phyloP scores from a whole-genome alignment of 2,329 filamentous ascomycete species.

The Aspergillus transmontanensis region DNA sequence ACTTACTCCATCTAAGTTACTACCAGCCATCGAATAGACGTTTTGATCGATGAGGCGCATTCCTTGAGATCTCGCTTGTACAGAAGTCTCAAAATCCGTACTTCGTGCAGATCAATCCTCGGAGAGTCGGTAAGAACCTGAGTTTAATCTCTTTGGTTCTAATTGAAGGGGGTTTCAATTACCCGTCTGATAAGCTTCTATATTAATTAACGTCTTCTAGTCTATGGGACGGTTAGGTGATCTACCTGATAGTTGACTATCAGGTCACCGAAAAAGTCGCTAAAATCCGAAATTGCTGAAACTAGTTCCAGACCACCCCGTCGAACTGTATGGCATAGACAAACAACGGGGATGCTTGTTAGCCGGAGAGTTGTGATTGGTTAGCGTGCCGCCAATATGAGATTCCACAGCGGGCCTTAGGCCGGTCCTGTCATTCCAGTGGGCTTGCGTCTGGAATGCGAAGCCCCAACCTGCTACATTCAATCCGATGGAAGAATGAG shows the following conservation, averaged over 20 bases:
- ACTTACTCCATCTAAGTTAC: too few species aligned
- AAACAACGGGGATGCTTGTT: not conserved
- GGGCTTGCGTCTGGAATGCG: not conserved
- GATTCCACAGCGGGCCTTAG: not conserved
- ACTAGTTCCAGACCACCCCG: not conserved
- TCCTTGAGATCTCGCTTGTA: too few species aligned
- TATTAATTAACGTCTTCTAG: not conserved
- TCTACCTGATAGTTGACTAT: not conserved
- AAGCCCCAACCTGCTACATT: not conserved
- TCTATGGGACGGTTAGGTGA: not conserved
- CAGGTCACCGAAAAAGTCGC: not conserved
- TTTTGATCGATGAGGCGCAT: too few species aligned
- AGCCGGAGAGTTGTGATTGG: not conserved
- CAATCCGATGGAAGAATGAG: not conserved
- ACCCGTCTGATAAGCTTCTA: not conserved
- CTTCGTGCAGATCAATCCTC: too few species aligned
- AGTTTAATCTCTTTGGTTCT: too few species aligned
- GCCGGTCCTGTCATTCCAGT: constrained; percentile 2
- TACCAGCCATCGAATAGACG: too few species aligned
- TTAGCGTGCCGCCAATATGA: not conserved
- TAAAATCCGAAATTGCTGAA: not conserved
- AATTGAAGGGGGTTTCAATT: too few species aligned
- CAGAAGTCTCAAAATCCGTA: too few species aligned
- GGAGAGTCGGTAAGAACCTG: too few species aligned
- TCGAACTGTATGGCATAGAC: not conserved